Base-by-base conservation (phyloP, 345 rosid genomes). In the Excoecaria agallocha region DNA sequence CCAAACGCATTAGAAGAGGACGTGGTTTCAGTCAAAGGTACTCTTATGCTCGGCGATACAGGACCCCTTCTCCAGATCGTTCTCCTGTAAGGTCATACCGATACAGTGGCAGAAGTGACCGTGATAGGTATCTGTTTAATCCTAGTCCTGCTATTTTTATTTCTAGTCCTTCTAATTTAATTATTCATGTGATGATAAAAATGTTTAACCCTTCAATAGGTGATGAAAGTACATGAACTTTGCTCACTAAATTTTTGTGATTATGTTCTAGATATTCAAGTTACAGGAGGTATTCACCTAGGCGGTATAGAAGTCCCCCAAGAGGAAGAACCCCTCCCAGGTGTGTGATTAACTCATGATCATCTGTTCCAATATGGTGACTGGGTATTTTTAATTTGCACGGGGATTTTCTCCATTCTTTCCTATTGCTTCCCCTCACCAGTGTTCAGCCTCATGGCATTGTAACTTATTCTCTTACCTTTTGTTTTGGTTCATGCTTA, bases 311-410 rank as follows among this genome's bases (percentile, higher is more conserved):
- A 77, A 91, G 94, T 77, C 96, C 96, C 35, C 84, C 85, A 59
- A 87, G 97, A 77, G 90, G 88, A 84, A 89, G 96, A 85, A 87
- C 93, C 75, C 93, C 98, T 71, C 94, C 85, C 24, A 92, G 98
- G 98, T 94, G 16, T 59, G 81, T 69, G 41, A 56, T 73, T 20
- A 59, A 10, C 41, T 56, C 43, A 7, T 49, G 58, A 49, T 64
- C n/a, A 2, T 52, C 35, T 63, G 15, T 58, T 50, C 7, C 20
- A 8, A 39, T n/a, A 6, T 30, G 50, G 8, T 24, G 3, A 1
- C 43, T 38, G 12, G 70, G 16, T 52, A 38, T 39, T 12, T 24
- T 43, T 16, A 12, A n/a, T 24, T 13, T 16, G 2, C 55, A 43
- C 24, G 19, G 66, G 43, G 20, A 10, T 5, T 8, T 56, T 20